phyloP scores from a whole-genome alignment of 345 rosid genomes.

The Populus deltoides region DNA sequence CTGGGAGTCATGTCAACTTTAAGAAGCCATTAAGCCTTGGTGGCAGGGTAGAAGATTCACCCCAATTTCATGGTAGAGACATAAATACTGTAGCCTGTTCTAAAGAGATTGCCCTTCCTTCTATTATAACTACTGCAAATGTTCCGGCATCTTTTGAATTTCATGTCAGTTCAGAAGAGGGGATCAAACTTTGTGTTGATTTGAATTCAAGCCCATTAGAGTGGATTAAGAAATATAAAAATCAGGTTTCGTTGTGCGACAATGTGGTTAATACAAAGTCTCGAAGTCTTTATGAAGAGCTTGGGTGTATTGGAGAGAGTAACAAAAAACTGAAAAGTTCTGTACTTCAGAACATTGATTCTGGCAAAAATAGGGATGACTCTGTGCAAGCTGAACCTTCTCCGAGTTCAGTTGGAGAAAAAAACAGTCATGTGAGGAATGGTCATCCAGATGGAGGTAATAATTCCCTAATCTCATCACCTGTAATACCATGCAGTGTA shows the following conservation, averaged over 20 bases:
- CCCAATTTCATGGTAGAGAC: slow-evolving; percentile 26
- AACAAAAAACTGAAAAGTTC: slow-evolving; percentile 39
- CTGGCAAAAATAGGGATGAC: slow-evolving; percentile 33
- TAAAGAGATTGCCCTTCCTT: slow-evolving; percentile 22
- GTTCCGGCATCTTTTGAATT: slow-evolving; percentile 61
- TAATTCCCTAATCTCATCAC: slow-evolving; percentile 27
- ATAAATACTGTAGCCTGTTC: slow-evolving; percentile 30
- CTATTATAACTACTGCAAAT: slow-evolving; percentile 17
- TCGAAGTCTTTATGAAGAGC: slow-evolving; percentile 37
- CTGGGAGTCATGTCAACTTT: slow-evolving; percentile 14
- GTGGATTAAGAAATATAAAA: slow-evolving; percentile 60
- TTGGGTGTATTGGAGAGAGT: slow-evolving; percentile 43
- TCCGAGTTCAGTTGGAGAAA: slow-evolving; percentile 31
- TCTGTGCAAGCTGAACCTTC: slow-evolving; percentile 30
- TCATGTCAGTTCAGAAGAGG: slow-evolving; percentile 63
- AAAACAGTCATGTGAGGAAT: slow-evolving; percentile 21
- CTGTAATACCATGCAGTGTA: slow-evolving; percentile 16
- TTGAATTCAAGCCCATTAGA: slow-evolving; percentile 59
- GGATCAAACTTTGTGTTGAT: slow-evolving; percentile 78
- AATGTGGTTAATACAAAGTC: slow-evolving; percentile 39
- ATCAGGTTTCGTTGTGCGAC: slow-evolving; percentile 48
- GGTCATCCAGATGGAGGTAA: slow-evolving; percentile 36
- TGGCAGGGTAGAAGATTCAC: slow-evolving; percentile 25
- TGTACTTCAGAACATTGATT: slow-evolving; percentile 19
- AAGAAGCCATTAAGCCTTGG: slow-evolving; percentile 24